These are phyloP conservation scores for Parasarocladium wereldwijsianum DNA, from an alignment of 2,329 filamentous ascomycete species.

Conservation along the genomic window DNA sequence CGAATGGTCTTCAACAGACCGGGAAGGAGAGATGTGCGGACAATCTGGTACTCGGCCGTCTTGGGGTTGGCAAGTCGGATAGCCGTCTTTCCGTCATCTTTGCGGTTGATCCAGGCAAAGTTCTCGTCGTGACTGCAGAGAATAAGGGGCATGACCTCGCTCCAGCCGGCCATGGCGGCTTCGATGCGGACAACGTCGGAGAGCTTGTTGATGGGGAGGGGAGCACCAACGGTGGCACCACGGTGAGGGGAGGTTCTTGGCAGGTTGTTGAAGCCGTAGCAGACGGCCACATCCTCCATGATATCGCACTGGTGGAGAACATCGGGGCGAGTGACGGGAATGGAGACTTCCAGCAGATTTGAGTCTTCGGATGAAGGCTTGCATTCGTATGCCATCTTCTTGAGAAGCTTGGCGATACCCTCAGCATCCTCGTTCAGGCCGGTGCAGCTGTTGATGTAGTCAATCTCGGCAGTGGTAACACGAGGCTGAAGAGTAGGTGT, in stretches of 20 bases:
- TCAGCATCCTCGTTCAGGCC: slow-evolving; percentile 63
- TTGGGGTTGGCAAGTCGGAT: slow-evolving; percentile 85
- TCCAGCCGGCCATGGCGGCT: slow-evolving; percentile 88
- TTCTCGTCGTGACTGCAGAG: slow-evolving; percentile 98
- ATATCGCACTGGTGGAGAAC: slow-evolving; percentile 94
- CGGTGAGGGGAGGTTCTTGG: slow-evolving; percentile 77
- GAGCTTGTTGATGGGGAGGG: slow-evolving; percentile 86
- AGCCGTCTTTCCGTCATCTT: slow-evolving; percentile 71
- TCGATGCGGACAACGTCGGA: slow-evolving; percentile 81
- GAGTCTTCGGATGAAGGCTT: slow-evolving; percentile 54
- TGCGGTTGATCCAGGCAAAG: slow-evolving; percentile 85
- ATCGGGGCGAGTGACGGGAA: slow-evolving; percentile 84
- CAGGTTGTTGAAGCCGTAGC: slow-evolving; percentile 94
- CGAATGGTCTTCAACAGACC: slow-evolving; percentile 86
- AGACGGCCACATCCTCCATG: slow-evolving; percentile 96
- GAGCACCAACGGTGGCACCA: slow-evolving; percentile 72
- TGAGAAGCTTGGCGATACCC: slow-evolving; percentile 64
- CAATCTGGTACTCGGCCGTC: slow-evolving; percentile 84
- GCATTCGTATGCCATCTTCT: slow-evolving; percentile 80
- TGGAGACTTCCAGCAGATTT: slow-evolving; percentile 63
- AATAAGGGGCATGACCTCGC: slow-evolving; percentile 89
- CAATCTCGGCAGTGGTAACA: slow-evolving; percentile 66
- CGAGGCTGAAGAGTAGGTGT: slow-evolving; percentile 71
- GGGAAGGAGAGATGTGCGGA: slow-evolving; percentile 72
- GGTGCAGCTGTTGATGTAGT: slow-evolving; percentile 88